phyloP scores from a whole-genome alignment of 768 basidiomycete genomes.

The Hypholoma sublateritium region DNA sequence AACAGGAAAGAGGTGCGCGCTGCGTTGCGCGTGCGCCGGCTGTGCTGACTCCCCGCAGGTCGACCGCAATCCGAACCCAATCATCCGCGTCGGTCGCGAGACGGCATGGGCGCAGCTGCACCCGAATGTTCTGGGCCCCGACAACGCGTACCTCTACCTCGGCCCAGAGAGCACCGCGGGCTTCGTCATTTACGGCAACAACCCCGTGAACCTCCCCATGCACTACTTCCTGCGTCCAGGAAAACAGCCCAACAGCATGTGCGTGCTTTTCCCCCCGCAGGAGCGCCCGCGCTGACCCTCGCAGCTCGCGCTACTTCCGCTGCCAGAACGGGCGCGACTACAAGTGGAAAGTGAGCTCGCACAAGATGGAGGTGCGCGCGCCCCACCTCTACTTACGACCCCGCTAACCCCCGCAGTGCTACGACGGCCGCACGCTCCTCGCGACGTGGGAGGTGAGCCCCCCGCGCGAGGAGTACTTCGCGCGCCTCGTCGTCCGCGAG shows the following conservation, averaged over 20 bases:
- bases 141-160: constrained; percentile 72
- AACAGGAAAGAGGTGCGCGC: background rate
- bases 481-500: constrained; percentile 57
- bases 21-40: background rate
- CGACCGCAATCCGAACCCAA: constrained; percentile 54
- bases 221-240: constrained; percentile 48
- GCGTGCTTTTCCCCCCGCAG: constrained; percentile 27
- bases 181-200: constrained; percentile 69
- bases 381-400: background rate
- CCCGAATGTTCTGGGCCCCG: constrained; percentile 77
- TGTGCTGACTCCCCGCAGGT: constrained; percentile 36
- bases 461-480: constrained; percentile 56
- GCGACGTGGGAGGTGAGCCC: constrained; percentile 69
- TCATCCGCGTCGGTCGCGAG: constrained; percentile 67
- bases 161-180: constrained; percentile 64
- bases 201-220: constrained; percentile 56
- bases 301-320: constrained; percentile 74
- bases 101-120: constrained; percentile 66
- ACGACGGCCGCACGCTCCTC: constrained; percentile 58
- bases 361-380: constrained; percentile 66
- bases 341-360: constrained; percentile 69
- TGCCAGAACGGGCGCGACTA: constrained; percentile 67
- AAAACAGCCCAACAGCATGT: constrained; percentile 64
- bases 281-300: background rate
- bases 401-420: constrained; percentile 42